These are phyloP conservation scores for Trichoderma hamatum DNA, from an alignment of 2,329 filamentous ascomycete genomes.

Conservation along the genomic window DNA sequence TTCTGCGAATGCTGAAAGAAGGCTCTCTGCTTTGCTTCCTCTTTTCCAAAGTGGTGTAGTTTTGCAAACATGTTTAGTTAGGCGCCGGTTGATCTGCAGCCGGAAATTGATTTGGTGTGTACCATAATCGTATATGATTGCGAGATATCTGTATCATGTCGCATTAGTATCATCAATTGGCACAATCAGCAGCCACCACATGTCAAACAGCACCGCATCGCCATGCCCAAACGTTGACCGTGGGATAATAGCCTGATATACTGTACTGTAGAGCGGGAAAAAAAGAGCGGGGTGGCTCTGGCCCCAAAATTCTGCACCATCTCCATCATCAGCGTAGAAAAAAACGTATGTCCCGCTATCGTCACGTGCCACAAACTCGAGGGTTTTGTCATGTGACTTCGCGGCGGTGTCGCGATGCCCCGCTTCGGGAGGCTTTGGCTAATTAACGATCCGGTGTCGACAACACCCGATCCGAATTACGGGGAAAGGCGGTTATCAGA, in stretches of 20 bases:
- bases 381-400: conserved; percentile 47
- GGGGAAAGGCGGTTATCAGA: neutral
- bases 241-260: neutral
- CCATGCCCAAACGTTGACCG: neutral
- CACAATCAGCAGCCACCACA: neutral
- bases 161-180: neutral
- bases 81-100: neutral
- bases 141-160: neutral
- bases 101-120: neutral
- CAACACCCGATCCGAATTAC: neutral
- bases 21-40: neutral
- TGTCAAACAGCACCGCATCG: neutral
- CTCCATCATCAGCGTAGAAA: neutral
- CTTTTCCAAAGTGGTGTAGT: neutral
- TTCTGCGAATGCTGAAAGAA: neutral
- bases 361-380: conserved; percentile 41
- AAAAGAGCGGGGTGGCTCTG: neutral
- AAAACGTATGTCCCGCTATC: conserved; percentile 30
- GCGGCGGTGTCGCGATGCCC: conserved; percentile 31
- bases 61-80: neutral
- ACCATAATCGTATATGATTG: neutral
- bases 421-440: conserved; percentile 2
- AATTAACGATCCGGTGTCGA: neutral
- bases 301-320: conserved; percentile 5
- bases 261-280: neutral